Percentiles rank a stretch among this genome's conserved stretches.
Conservation (phyloP, 148 eudicot genomes). For the Beta vulgaris region DNA sequence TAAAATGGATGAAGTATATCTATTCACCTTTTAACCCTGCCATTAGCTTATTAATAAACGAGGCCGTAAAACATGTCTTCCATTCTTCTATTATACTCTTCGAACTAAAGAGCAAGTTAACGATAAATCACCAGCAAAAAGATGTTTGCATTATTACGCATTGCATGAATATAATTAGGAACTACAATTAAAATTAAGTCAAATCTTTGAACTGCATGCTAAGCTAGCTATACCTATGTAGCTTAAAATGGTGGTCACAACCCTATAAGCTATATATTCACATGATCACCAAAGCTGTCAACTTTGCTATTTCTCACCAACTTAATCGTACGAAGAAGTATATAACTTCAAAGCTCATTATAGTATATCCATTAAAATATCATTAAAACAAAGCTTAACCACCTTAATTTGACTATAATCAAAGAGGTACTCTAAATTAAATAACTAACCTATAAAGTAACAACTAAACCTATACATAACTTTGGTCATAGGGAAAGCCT, state of each 20-base stretch:
- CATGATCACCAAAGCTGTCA: constrained; percentile 16
- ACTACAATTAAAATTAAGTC: neutral
- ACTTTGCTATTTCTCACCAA: constrained; percentile 13
- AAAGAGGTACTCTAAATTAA: too few species aligned
- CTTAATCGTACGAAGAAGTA: neutral
- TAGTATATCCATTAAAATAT: neutral
- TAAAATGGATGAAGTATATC: too few species aligned
- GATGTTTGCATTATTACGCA: constrained; percentile 7
- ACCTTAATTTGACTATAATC: constrained; percentile 31
- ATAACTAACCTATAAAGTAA: constrained; percentile 24
- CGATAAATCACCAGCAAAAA: neutral
- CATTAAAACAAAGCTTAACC: neutral
- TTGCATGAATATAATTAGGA: constrained; percentile 12
- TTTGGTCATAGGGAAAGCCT: constrained; percentile 21
- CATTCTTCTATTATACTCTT: too few species aligned
- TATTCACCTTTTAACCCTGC: too few species aligned
- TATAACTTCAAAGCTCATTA: neutral
- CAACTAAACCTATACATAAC: constrained; percentile 17
- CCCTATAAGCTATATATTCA: constrained; percentile 14
- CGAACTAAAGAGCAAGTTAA: neutral
- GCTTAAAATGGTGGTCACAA: constrained; percentile 14
- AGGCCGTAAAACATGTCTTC: too few species aligned
- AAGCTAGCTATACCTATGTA: neutral
- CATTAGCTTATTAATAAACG: too few species aligned
- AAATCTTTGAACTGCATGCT: neutral